Evolutionary conservation across 179 eudicot species (phyloP).

Genomic region (Beta corolliflora): DNA sequence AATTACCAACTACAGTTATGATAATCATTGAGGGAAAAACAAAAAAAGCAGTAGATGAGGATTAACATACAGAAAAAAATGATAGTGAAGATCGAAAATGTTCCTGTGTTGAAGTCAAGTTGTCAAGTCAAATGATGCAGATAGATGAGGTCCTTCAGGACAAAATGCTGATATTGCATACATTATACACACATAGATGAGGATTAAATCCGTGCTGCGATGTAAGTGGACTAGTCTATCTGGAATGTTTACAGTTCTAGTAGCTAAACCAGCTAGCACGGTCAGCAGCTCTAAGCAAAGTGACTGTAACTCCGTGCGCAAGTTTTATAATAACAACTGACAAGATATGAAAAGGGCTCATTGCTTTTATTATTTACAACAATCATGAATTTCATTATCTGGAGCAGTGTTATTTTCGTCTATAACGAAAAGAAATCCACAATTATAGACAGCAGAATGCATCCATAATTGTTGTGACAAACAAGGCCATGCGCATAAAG

Average conservation of each 20-base stretch:
- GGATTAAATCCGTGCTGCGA: neutral
- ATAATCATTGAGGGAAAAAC: neutral
- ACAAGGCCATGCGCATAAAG: neutral
- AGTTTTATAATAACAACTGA: neutral
- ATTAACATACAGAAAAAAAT: neutral
- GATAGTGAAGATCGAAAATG: neutral
- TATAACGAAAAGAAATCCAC: neutral
- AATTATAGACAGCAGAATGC: neutral
- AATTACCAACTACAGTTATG: neutral
- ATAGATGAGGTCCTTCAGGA: slow-evolving; percentile 22
- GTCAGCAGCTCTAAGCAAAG: neutral
- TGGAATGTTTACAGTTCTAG: neutral
- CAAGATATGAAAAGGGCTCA: neutral
- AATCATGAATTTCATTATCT: neutral
- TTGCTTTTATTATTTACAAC: neutral
- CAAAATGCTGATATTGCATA: slow-evolving; percentile 5
- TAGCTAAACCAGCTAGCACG: slow-evolving; percentile 8
- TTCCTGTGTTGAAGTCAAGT: slow-evolving; percentile 3
- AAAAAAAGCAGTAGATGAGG: neutral
- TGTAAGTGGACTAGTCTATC: neutral
- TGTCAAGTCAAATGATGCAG: slow-evolving; percentile 30
- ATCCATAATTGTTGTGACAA: neutral
- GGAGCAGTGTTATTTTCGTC: neutral
- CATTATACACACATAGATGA: slow-evolving; percentile 8
- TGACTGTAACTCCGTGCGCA: neutral